Conservation (phyloP, 768 basidiomycete species). For the Mycena rosella region DNA sequence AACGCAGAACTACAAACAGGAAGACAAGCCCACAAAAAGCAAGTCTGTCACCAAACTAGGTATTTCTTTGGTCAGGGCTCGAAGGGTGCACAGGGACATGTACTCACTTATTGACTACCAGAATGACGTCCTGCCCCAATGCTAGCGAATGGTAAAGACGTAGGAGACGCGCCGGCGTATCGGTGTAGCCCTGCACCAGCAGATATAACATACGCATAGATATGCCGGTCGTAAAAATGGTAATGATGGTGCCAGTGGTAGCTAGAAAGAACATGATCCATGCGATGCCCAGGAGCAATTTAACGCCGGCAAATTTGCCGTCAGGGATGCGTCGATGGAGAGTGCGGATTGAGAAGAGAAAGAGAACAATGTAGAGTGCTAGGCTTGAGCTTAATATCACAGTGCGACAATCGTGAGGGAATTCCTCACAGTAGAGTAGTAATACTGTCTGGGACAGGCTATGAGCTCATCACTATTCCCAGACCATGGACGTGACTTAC, state of each 20-base stretch:
- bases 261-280: slow-evolving; percentile 21
- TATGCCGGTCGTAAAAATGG: neutral
- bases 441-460: neutral
- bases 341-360: slow-evolving; percentile 13
- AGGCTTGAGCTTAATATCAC: neutral
- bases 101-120: slow-evolving; percentile 19
- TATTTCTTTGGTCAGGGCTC: neutral
- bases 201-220: slow-evolving; percentile 18
- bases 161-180: neutral
- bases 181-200: neutral
- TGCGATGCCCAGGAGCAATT: slow-evolving; percentile 24
- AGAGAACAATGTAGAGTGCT: slow-evolving; percentile 23
- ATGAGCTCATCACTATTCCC: neutral
- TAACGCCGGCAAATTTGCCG: neutral
- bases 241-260: neutral
- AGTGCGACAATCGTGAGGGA: neutral
- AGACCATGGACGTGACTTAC: slow-evolving; percentile 2
- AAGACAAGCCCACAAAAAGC: slow-evolving; percentile 5
- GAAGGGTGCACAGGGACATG: neutral
- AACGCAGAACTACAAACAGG: neutral
- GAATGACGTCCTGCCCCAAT: slow-evolving; percentile 22
- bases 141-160: slow-evolving; percentile 7
- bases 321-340: neutral
- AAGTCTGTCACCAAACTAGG: slow-evolving; percentile 23
- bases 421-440: slow-evolving; percentile 18